These are phyloP conservation scores for Leccinum truebloodii DNA, from an alignment of 768 basidiomycete genomes.

Conservation along the genomic window DNA sequence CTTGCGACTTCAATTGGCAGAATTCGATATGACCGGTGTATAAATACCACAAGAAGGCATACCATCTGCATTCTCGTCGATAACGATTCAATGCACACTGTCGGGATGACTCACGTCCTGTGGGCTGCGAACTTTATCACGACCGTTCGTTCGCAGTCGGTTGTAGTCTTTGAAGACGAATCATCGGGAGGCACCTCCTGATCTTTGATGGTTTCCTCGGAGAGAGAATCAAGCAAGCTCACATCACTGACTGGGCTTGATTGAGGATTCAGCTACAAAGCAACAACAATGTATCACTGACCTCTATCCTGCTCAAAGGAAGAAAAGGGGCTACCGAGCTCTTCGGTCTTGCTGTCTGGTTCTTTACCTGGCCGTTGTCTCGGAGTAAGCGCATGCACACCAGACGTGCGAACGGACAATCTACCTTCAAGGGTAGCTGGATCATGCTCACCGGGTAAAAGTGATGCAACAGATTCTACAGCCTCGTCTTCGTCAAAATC, in stretches of 20 bases:
- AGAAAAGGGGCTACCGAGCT: conserved; percentile 4
- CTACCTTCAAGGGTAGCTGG: conserved; percentile 4
- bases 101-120: conserved; percentile 11
- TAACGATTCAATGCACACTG: background rate
- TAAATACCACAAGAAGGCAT: conserved; percentile 27
- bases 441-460: background rate
- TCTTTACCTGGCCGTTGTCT: conserved; percentile 7
- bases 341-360: background rate
- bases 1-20: conserved; percentile 9
- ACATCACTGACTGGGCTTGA: conserved; percentile 5
- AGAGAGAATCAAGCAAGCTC: background rate
- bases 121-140: conserved; percentile 18
- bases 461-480: background rate
- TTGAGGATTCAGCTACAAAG: conserved; percentile 8
- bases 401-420: background rate
- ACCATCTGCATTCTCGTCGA: conserved; percentile 19
- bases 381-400: background rate
- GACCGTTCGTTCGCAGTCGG: conserved; percentile 1
- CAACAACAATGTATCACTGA: background rate
- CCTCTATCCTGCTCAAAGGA: conserved; percentile 13
- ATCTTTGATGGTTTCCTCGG: conserved; percentile 9
- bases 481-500: conserved; percentile 24
- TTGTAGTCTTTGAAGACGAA: background rate
- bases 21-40: conserved; percentile 25
- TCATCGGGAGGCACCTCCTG: background rate